Evolutionary conservation across 768 basidiomycete genomes (phyloP).

Genomic region (Leccinum obscurum): DNA sequence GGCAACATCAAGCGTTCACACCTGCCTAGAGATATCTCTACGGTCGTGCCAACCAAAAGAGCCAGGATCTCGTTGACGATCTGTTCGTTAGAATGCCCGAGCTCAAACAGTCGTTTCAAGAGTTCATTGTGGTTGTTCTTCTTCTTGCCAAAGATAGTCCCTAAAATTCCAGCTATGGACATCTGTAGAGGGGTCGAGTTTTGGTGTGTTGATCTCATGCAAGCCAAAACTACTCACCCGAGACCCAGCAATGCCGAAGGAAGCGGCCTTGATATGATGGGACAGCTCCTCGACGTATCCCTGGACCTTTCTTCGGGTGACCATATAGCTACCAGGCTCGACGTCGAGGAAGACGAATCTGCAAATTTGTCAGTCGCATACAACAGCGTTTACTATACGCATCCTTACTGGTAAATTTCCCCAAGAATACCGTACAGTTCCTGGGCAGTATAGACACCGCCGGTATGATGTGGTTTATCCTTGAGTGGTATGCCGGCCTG

Average conservation of each 20-base stretch:
- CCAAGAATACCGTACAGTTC: slow-evolving; percentile 64
- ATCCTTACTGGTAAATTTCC: slow-evolving; percentile 65
- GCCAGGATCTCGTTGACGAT: slow-evolving; percentile 71
- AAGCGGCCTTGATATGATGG: slow-evolving; percentile 52
- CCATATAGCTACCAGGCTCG: slow-evolving; percentile 58
- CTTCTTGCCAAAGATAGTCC: slow-evolving; percentile 50
- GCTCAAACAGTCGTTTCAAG: slow-evolving; percentile 54
- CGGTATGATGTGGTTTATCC: slow-evolving; percentile 44
- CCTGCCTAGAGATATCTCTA: slow-evolving; percentile 69
- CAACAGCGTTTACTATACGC: neutral
- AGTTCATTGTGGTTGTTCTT: slow-evolving; percentile 46
- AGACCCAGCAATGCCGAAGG: slow-evolving; percentile 43
- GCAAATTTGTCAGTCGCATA: neutral
- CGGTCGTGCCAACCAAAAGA: slow-evolving; percentile 63
- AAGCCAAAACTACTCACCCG: slow-evolving; percentile 36
- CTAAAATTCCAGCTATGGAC: slow-evolving; percentile 43
- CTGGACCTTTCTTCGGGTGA: slow-evolving; percentile 50
- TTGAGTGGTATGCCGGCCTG: slow-evolving; percentile 77
- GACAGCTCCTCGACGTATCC: slow-evolving; percentile 54
- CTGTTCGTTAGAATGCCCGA: slow-evolving; percentile 58
- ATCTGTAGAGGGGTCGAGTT: slow-evolving; percentile 20
- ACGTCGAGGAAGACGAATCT: slow-evolving; percentile 79
- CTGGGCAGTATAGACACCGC: slow-evolving; percentile 60
- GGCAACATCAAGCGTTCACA: neutral
- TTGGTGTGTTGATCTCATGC: neutral